These are phyloP conservation scores for Juncus inflexus DNA, from an alignment of 176 grass and related monocot species.

Conservation along the genomic window DNA sequence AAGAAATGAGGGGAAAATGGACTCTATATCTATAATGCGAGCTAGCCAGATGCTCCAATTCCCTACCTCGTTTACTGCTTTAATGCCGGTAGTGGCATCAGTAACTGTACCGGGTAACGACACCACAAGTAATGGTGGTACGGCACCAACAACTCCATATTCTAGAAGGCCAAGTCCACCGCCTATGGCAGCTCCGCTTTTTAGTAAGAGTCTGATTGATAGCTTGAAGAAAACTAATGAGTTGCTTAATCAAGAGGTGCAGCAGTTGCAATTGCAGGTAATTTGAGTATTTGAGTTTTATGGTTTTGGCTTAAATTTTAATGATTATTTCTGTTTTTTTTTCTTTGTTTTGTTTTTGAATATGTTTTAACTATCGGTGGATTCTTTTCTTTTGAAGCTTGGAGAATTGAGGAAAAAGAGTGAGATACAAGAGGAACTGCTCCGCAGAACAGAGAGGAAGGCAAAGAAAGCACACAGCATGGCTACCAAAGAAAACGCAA, in stretches of 20 bases:
- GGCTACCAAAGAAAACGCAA: constrained; percentile 55
- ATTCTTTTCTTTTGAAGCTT: constrained; percentile 34
- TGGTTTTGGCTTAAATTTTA: neutral
- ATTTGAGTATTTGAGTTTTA: neutral
- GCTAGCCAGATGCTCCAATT: constrained; percentile 60
- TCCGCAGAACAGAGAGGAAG: constrained; percentile 48
- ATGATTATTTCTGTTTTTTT: neutral
- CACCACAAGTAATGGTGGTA: constrained; percentile 14
- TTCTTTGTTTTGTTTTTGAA: neutral
- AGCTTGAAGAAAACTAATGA: constrained; percentile 59
- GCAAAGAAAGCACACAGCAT: constrained; percentile 36
- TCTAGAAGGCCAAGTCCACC: constrained; percentile 41
- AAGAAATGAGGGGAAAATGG: constrained; percentile 60
- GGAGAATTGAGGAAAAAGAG: constrained; percentile 59
- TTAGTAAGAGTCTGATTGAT: constrained; percentile 43
- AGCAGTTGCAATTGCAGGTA: constrained; percentile 69
- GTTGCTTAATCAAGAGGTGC: constrained; percentile 54
- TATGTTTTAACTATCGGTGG: constrained; percentile 4
- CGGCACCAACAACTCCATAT: constrained; percentile 42
- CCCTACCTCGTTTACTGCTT: constrained; percentile 47
- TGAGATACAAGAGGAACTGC: constrained; percentile 51
- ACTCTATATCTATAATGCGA: constrained; percentile 43
- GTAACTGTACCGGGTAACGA: constrained; percentile 34
- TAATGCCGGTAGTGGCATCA: constrained; percentile 63
- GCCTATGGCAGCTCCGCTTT: constrained; percentile 34